Evolutionary conservation across 1,284 basidiomycete genomes (phyloP).

Genomic region (Microbotryomycetes sp.): DNA sequence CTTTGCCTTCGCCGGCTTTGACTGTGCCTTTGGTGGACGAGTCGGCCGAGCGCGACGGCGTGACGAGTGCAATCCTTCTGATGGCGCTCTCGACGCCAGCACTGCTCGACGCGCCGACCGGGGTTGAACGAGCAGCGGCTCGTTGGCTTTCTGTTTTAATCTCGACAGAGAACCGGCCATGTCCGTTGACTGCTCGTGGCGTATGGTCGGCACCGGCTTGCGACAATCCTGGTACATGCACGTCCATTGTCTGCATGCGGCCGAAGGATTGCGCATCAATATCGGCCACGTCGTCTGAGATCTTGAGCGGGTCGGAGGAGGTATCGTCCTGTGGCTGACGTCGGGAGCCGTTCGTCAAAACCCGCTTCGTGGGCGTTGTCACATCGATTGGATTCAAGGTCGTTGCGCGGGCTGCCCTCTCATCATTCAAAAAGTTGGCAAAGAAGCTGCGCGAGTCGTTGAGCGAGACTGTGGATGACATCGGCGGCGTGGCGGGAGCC

Average conservation of each 20-base stretch:
- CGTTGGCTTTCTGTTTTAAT: background rate
- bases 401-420: no score
- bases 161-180: background rate
- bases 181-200: background rate
- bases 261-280: background rate
- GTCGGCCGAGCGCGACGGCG: background rate
- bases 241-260: background rate
- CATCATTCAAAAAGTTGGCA: no score
- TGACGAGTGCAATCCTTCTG: constrained; percentile 18
- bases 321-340: background rate
- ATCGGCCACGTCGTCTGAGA: background rate
- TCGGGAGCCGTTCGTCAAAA: background rate
- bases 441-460: no score
- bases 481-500: background rate
- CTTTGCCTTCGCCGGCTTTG: background rate
- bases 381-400: no score
- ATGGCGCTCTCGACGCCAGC: constrained; percentile 16
- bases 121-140: background rate
- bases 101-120: background rate
- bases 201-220: background rate
- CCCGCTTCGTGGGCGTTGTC: no score
- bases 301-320: background rate
- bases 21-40: constrained; percentile 1
- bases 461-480: background rate
- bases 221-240: background rate